Evolutionary conservation across 2,329 filamentous ascomycete genomes (phyloP), one percentile per base, ranked within the genome.

Genomic region (Colletotrichum lentis): DNA sequence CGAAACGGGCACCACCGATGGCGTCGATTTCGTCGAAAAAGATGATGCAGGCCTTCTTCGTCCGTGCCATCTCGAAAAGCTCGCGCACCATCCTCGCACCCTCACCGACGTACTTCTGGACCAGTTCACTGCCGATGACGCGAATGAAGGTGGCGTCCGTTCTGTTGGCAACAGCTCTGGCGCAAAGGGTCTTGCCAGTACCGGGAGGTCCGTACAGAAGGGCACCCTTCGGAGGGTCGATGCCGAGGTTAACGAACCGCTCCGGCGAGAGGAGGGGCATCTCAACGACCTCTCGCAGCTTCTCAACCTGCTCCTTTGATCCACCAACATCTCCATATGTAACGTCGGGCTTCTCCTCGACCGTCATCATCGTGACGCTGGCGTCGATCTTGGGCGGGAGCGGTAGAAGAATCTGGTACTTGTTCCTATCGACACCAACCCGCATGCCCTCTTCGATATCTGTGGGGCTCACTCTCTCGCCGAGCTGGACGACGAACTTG

Each of bases 401-500:
- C 43, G 96, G 96, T 55, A 99, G 86, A 80, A 99, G 90, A 76
- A 99, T 99, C 82, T 99, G 96, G 82, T 99, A 99, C 85, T 99
- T 99, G 85, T 96, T 98, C 66, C 96, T 88, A 81, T 99, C 96
- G 78, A 99, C 96, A 80, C 94, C 96, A 70, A 99, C 96, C 73
- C 96, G 90, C 96, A 99, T 99, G 72, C 96, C 96, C 81, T 99
- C 96, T 78, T 99, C 96, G 76, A 99, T 99, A 88, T 99, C 96
- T 73, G 96, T 98, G 57, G 96, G 96, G 77, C 92, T 96, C 74
- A 99, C 96, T 72, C 96, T 91, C 78, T 99, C 96, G 74, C 96
- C 96, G 60, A 99, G 88, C 81, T 97, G 96, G 72, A 99, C 96
- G 58, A 99, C 96, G 76, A 99, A 99, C 83, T 99, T 99, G 76